Conservation (phyloP, 306 rosid species). For the Acacia confusa region DNA sequence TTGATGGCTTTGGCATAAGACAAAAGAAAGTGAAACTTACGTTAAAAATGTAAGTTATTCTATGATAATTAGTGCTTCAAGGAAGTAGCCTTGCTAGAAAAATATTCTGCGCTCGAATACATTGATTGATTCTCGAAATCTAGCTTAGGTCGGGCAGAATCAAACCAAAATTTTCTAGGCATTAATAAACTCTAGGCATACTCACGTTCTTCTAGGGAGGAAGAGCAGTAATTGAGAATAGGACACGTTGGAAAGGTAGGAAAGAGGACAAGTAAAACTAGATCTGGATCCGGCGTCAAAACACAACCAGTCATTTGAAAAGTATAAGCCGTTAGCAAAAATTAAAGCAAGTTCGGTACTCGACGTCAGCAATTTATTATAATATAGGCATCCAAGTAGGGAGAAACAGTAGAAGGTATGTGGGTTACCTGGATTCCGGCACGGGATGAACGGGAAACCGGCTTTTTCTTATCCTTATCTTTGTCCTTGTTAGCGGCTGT, state of each 20-base stretch:
- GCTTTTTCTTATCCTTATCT: conserved; percentile 85
- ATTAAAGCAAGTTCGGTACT: not conserved
- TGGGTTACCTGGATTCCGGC: conserved; percentile 88
- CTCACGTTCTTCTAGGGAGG: not conserved
- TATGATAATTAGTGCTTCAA: not conserved
- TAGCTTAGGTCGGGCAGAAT: not conserved
- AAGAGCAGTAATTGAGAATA: not conserved
- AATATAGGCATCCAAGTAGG: not conserved
- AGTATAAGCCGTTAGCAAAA: not conserved
- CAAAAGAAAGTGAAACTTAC: not conserved
- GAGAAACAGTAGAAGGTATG: not conserved
- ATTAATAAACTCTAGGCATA: not conserved
- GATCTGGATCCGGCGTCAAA: not conserved
- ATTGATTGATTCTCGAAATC: not conserved
- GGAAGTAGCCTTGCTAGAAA: not conserved
- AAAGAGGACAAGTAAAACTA: not conserved
- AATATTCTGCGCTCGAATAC: not conserved
- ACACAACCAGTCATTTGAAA: not conserved
- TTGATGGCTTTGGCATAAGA: not conserved
- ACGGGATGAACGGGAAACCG: conserved; percentile 89
- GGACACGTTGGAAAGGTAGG: not conserved
- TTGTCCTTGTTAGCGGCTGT: conserved; percentile 87
- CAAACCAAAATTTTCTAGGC: not conserved
- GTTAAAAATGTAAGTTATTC: not conserved
- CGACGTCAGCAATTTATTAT: too few relatives aligned